Evolutionary conservation across 345 rosid genomes (phyloP).

Genomic region (Dipteronia sinensis): DNA sequence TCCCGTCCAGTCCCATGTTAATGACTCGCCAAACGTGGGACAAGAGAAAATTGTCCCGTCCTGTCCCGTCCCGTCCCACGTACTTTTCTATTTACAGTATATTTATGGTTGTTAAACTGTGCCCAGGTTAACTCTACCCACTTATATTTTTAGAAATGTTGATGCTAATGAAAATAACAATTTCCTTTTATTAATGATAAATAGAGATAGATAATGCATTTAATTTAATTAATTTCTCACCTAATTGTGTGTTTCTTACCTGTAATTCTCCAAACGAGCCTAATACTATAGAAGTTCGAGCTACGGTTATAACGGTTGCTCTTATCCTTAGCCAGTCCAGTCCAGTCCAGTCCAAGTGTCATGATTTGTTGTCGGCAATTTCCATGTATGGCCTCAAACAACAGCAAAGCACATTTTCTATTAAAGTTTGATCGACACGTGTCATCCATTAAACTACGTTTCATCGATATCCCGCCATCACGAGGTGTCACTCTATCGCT

Average conservation of each 20-base stretch:
- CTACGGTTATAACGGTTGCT: too few species aligned
- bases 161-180: background rate
- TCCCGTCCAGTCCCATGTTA: too few species aligned
- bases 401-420: too few species aligned
- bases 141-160: too few species aligned
- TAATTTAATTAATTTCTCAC: background rate
- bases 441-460: background rate
- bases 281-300: background rate
- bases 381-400: too few species aligned
- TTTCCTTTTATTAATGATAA: background rate
- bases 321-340: too few species aligned
- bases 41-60: too few species aligned
- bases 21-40: too few species aligned
- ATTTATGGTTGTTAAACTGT: too few species aligned
- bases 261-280: background rate
- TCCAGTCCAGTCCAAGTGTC: background rate
- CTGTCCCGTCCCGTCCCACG: too few species aligned
- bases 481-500: constrained; percentile 4
- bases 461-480: background rate
- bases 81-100: too few species aligned
- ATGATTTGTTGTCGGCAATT: background rate
- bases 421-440: constrained; percentile 9
- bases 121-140: too few species aligned
- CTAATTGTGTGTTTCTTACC: background rate
- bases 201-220: background rate